Evolutionary conservation across 306 rosid genomes (phyloP).

Genomic region (Morella rubra): DNA sequence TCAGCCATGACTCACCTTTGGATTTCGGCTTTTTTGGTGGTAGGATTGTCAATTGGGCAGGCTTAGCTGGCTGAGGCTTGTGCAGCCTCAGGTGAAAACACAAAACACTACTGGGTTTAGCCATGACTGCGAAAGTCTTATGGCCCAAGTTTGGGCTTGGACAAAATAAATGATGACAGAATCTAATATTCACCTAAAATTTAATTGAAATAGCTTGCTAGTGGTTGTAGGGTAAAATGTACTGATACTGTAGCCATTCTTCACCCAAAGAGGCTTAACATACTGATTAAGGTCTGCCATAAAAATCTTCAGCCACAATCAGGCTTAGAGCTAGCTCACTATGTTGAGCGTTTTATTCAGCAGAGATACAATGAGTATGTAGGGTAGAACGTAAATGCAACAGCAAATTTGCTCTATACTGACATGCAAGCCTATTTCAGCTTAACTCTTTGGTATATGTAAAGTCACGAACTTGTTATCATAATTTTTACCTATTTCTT

Average conservation of each 20-base stretch:
- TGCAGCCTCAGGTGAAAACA: neutral
- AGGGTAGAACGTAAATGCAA: neutral
- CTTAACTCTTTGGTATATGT: neutral
- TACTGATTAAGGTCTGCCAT: neutral
- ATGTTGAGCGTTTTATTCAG: neutral
- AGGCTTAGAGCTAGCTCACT: neutral
- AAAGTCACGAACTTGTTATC: neutral
- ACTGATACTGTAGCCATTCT: neutral
- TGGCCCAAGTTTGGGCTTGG: neutral
- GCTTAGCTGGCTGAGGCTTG: neutral
- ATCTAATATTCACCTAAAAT: too few relatives aligned
- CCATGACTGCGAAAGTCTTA: neutral
- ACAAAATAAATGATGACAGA: neutral
- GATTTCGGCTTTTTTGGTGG: neutral
- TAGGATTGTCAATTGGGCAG: neutral
- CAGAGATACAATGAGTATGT: neutral
- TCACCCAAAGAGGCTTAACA: neutral
- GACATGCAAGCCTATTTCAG: neutral
- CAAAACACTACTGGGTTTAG: neutral
- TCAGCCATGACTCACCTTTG: neutral
- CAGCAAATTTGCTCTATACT: neutral
- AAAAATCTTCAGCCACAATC: neutral
- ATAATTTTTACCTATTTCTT: neutral
- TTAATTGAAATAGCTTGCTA: neutral
- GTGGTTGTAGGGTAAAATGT: neutral